phyloP scores from a whole-genome alignment of 371 early-diverging fungal genomes.

The Polyrhizophydium stewartii region DNA sequence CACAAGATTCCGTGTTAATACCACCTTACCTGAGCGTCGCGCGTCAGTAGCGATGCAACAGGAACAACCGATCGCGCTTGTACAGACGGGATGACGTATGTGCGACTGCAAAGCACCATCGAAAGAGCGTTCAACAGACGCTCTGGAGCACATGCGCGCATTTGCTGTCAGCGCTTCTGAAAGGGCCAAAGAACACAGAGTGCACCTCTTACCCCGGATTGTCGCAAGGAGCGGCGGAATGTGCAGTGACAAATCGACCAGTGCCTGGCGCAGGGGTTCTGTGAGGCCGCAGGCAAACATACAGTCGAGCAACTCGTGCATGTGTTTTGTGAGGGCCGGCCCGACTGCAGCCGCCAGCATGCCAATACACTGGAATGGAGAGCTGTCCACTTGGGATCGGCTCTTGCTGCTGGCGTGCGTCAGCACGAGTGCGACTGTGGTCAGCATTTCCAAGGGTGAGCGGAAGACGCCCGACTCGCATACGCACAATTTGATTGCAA shows the following conservation, averaged over 20 bases:
- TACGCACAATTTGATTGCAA: conserved; percentile 22
- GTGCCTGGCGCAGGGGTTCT: conserved; percentile 74
- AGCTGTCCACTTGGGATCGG: background rate
- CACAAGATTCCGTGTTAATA: no score
- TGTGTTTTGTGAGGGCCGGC: conserved; percentile 74
- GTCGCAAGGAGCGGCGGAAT: conserved; percentile 77
- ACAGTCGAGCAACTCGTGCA: conserved; percentile 83
- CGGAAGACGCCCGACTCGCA: no score
- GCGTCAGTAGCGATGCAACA: background rate
- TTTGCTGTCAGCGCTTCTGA: no score
- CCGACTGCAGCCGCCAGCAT: conserved; percentile 89
- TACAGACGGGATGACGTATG: conserved; percentile 2
- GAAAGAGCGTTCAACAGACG: background rate
- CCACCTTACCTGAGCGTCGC: background rate
- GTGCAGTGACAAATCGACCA: conserved; percentile 73
- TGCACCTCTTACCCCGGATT: conserved; percentile 69
- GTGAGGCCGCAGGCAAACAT: conserved; percentile 89
- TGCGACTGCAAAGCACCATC: background rate
- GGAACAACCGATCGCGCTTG: no score
- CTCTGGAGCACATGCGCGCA: no score
- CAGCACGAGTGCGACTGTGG: background rate
- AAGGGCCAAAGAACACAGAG: no score
- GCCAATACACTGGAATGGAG: conserved; percentile 77
- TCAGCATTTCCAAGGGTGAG: no score
- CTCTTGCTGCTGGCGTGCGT: no score